These are phyloP conservation scores for Chloropicon primus DNA, from an alignment of 139 green algal species.

Conservation along the genomic window DNA sequence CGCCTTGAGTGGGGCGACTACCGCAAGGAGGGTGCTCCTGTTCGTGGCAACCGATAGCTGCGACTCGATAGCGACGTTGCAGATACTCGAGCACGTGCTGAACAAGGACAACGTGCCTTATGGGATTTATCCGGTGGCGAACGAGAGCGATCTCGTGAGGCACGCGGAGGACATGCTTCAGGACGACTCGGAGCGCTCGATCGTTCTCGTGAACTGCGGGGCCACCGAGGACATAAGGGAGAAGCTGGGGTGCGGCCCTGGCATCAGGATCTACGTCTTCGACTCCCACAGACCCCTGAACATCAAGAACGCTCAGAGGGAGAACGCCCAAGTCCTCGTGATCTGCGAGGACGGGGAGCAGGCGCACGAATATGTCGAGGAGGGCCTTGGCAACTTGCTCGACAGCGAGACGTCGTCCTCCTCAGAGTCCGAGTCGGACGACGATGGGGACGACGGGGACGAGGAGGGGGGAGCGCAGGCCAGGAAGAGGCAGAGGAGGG, in stretches of 20 bases:
- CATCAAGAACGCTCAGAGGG: constrained; percentile 6
- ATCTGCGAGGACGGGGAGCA: constrained; percentile 12
- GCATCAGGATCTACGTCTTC: constrained; percentile 47
- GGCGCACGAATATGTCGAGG: constrained; percentile 8
- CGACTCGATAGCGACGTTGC: not conserved
- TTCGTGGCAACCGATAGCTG: not conserved
- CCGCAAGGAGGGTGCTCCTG: not conserved
- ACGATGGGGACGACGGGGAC: constrained; percentile 8
- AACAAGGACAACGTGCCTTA: not conserved
- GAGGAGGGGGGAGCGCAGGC: not conserved
- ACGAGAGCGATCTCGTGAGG: not conserved
- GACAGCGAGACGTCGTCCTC: not conserved
- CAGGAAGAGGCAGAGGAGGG: constrained; percentile 1
- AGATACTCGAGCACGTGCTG: not conserved
- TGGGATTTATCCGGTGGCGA: not conserved
- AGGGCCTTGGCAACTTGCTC: not conserved
- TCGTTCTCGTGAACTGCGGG: constrained; percentile 79
- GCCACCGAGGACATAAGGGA: constrained; percentile 42
- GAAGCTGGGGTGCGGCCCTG: constrained; percentile 16
- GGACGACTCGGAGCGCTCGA: constrained; percentile 22
- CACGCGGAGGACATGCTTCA: not conserved
- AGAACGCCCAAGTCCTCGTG: constrained; percentile 21
- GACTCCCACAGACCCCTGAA: constrained; percentile 51
- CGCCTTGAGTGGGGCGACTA: not conserved
- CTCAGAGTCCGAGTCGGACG: not conserved